These are phyloP conservation scores for Neurospora sp. DNA, from an alignment of 495 filamentous ascomycete species.

Conservation along the genomic window DNA sequence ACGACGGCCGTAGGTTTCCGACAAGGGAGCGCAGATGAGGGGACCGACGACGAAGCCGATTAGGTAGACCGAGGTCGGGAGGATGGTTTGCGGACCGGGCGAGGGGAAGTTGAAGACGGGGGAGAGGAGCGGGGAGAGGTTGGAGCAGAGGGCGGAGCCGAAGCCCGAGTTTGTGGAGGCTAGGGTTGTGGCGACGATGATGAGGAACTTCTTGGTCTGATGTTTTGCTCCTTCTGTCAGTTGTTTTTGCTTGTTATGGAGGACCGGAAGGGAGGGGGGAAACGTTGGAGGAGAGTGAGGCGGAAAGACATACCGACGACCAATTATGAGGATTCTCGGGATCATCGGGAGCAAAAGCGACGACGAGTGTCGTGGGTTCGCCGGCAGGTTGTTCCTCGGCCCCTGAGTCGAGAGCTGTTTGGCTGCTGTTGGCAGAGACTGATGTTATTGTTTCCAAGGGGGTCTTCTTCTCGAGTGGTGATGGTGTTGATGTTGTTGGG, in stretches of 20 bases:
- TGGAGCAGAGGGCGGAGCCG: conserved; percentile 17
- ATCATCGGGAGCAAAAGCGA: conserved; percentile 14
- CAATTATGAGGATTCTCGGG: conserved; percentile 19
- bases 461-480: neutral
- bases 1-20: conserved; percentile 65
- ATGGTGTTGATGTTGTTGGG: neutral
- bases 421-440: neutral
- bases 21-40: conserved; percentile 34
- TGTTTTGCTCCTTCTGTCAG: neutral
- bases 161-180: conserved; percentile 12
- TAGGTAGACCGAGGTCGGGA: conserved; percentile 40
- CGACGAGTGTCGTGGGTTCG: conserved; percentile 1
- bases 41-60: conserved; percentile 52
- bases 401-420: neutral
- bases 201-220: conserved; percentile 10
- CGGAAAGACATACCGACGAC: conserved; percentile 5
- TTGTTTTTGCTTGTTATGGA: neutral
- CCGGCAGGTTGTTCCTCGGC: neutral
- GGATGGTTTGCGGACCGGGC: conserved; percentile 12
- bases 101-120: conserved; percentile 7
- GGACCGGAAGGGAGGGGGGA: neutral
- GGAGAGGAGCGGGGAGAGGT: conserved; percentile 12
- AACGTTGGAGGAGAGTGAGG: neutral
- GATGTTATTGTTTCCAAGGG: neutral
- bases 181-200: conserved; percentile 12